Evolutionary conservation across 1,284 basidiomycete genomes (phyloP), one percentile per base, ranked within the genome.

Genomic region (Singerocomus rubriflavus): DNA sequence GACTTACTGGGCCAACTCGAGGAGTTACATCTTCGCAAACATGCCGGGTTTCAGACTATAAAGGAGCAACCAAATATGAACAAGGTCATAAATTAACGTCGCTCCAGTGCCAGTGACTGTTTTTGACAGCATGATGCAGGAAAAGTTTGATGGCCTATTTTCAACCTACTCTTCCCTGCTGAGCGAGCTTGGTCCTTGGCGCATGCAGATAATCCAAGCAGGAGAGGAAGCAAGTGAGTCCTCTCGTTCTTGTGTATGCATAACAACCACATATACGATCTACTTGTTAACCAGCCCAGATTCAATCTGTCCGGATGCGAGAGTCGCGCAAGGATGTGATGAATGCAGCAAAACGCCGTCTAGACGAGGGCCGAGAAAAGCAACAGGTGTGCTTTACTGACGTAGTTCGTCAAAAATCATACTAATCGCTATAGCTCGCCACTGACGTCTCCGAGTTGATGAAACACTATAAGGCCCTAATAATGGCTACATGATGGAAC

Each of bases 391-490:
- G 46, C 38, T 16, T 44, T 38, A 2, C 26, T 34, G 27, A 41
- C 35, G 12, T 17, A 34, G 17, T 35, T 46, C 48, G n/a, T 44
- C 40, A 13, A 27, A 44, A 34, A 42, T 13, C 14, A 37, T 44
- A 37, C 34, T 45, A 17, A 54, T 44, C 12, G 26, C 37, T 13
- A 48, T 46, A 77, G 75, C 57, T 75, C 29, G 71, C 69, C 5
- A 65, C 64, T 38, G 75, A 77, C 54, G 73, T 75, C 7, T 63
- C 68, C 16, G 68, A 67, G 14, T 63, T 76, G 46, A 73, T 78
- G 58, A 77, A 70, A 42, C 67, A 74, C 47, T 77, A 76, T 55
- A 77, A 77, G 51, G 65, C 73, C 36, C 50, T 76, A 21, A 57
- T 77, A 41, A 58, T 65, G 42, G 56, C 64, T 14, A 44, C 40